Evolutionary conservation across 1,139 yeast species (phyloP), one percentile per base, ranked within the genome.

Genomic region (Nakaseomyces nivariensis): DNA sequence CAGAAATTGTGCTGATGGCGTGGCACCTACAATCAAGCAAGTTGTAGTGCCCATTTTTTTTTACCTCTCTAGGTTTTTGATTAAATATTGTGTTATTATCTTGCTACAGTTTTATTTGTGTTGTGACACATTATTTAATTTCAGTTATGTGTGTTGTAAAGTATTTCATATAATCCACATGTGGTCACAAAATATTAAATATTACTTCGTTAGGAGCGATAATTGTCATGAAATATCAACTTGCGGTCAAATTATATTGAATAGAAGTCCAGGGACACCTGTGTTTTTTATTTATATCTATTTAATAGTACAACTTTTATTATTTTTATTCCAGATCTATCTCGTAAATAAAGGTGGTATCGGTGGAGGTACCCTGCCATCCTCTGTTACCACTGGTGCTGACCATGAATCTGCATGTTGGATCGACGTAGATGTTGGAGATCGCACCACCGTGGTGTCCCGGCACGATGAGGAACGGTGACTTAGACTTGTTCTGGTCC

Each of bases 301-400:
- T 38, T 9, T 38, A 6, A 25, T 38, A 25, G 31, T 25, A 25
- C 13, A 24, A 24, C 13, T 8, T 33, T 29, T 29, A 29, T 29
- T 8, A 29, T 29, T 29, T 33, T 26, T 38, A 63, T 37, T 57
- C 58, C 29, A 63, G 51, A 48, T 70, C 71, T 41, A 90, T 81
- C 62, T 89, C 95, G 65, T 89, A 90, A 41, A 89, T 74, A 59
- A 89, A 75, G 6, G 86, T 85, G 31, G 82, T 77, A 54, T 92
- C 98, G 0, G 95, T 85, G 41, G 82, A 77, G 34, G 73, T 70
- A 3, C 95, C 86, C 60, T 85, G 92, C 97, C 97, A 90, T 4
- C 98, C 98, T 61, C 97, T 77, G 58, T 85, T 87, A 6, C 98
- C 98, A 67, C 96, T 85, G 0, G 97, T 83, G 62, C 96, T 84